phyloP scores from a whole-genome alignment of 371 early-diverging fungal species.

The Apophysomyces elegans region DNA sequence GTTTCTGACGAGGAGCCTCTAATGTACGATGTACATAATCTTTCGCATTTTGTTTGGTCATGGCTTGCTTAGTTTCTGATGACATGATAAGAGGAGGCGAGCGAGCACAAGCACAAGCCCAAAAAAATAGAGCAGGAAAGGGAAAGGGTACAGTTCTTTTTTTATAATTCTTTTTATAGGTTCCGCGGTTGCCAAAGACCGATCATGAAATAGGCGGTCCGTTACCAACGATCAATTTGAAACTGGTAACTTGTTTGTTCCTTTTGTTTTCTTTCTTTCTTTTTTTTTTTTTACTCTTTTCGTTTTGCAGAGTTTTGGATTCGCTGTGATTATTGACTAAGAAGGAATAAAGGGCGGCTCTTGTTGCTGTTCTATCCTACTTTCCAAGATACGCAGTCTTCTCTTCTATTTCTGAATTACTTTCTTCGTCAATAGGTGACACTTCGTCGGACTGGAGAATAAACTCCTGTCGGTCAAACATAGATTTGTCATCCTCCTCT shows the following conservation, averaged over 20 bases:
- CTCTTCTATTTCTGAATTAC: not conserved
- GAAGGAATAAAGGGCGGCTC: no score
- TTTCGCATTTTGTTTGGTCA: not conserved
- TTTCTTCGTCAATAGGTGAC: not conserved
- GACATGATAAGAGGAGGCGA: not conserved
- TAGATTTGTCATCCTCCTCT: constrained; percentile 8
- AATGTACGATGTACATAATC: not conserved
- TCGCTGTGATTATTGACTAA: no score
- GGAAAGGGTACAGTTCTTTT: not conserved
- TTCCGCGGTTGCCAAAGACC: not conserved
- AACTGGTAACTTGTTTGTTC: not conserved
- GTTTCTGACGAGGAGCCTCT: constrained; percentile 30
- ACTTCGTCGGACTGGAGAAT: constrained; percentile 31
- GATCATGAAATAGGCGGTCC: not conserved
- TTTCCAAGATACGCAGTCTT: not conserved
- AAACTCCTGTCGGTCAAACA: constrained; percentile 46
- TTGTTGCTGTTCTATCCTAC: no score
- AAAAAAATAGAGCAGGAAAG: not conserved
- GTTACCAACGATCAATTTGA: not conserved
- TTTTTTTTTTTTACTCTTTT: no score
- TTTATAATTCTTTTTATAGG: constrained; percentile 4
- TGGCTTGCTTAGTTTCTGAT: constrained; percentile 1
- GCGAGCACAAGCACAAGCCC: no score
- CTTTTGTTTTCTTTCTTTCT: no score
- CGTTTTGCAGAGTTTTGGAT: no score